Percentiles rank a stretch among this genome's conserved stretches.
These are phyloP conservation scores for Saussurea involucrata DNA, from an alignment of 129 eudicot species.

Conservation along the genomic window DNA sequence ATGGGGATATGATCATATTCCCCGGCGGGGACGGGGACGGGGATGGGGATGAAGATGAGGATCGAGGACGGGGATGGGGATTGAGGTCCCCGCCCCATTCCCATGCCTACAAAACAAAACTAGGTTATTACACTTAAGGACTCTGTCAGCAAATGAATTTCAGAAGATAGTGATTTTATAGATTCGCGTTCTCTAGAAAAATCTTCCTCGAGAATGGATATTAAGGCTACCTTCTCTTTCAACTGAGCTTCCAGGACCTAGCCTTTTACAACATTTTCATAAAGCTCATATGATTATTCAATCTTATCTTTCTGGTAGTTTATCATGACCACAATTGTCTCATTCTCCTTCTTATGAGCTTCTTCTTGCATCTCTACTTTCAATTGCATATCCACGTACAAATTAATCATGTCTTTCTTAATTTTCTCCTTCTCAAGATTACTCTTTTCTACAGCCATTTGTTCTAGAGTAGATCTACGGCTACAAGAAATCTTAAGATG, in stretches of 20 bases:
- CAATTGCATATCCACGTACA: background rate
- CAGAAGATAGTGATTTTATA: constrained; percentile 27
- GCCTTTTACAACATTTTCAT: constrained; percentile 41
- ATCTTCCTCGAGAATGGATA: constrained; percentile 40
- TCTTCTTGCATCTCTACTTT: background rate
- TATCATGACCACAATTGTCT: constrained; percentile 18
- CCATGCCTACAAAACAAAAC: no score
- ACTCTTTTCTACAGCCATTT: constrained; percentile 11
- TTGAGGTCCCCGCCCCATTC: no score
- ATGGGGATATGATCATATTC: no score
- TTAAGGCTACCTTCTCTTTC: constrained; percentile 31
- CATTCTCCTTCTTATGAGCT: constrained; percentile 8
- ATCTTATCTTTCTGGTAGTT: constrained; percentile 48
- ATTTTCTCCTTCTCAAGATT: no score
- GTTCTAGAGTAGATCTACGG: constrained; percentile 4
- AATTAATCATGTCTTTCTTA: background rate
- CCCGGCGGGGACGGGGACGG: no score
- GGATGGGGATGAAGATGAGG: no score
- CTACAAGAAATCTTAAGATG: constrained; percentile 16
- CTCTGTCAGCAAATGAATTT: no score
- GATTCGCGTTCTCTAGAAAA: constrained; percentile 22
- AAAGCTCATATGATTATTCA: constrained; percentile 41
- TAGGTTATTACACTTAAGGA: no score
- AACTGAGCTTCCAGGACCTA: constrained; percentile 49
- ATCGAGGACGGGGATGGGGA: no score